These are phyloP conservation scores for Epichloe sibirici DNA, from an alignment of 2,329 filamentous ascomycete species.

Conservation along the genomic window DNA sequence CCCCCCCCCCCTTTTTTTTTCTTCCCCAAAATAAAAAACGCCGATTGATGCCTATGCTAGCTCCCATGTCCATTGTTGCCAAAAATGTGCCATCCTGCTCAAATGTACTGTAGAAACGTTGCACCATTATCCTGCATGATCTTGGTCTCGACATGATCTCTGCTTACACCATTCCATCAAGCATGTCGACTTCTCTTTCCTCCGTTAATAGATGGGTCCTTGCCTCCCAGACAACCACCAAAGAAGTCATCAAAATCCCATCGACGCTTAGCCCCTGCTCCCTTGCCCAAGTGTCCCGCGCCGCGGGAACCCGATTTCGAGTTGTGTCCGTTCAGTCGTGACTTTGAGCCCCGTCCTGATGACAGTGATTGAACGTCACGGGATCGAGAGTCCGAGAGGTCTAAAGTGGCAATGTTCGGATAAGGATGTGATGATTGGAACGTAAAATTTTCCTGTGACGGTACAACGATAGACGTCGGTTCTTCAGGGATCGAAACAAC, in stretches of 20 bases:
- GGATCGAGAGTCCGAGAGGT: slow-evolving; percentile 40
- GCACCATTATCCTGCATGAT: slow-evolving; percentile 4
- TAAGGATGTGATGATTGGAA: slow-evolving; percentile 55
- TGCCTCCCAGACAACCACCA: slow-evolving; percentile 52
- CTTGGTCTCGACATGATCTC: slow-evolving; percentile 6
- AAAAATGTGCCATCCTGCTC: slow-evolving; percentile 15
- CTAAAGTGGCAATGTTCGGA: slow-evolving; percentile 48
- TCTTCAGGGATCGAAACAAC: slow-evolving; percentile 14
- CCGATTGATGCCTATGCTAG: slow-evolving; percentile 24
- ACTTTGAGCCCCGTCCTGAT: slow-evolving; percentile 16
- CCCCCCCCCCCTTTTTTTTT: background rate
- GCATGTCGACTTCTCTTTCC: slow-evolving; percentile 40
- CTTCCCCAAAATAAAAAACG: slow-evolving; percentile 14
- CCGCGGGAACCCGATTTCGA: slow-evolving; percentile 16
- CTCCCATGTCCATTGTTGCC: slow-evolving; percentile 23
- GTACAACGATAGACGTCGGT: slow-evolving; percentile 32
- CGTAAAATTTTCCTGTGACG: slow-evolving; percentile 51
- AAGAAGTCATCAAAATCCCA: slow-evolving; percentile 67
- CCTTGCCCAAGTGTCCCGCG: slow-evolving; percentile 41
- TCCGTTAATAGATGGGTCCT: slow-evolving; percentile 41
- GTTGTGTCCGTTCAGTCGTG: slow-evolving; percentile 15
- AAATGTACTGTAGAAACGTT: slow-evolving; percentile 7
- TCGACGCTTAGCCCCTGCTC: slow-evolving; percentile 59
- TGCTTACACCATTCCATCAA: slow-evolving; percentile 12
- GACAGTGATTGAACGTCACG: slow-evolving; percentile 24